phyloP scores from a whole-genome alignment of 768 basidiomycete genomes.

The Postia placenta region DNA sequence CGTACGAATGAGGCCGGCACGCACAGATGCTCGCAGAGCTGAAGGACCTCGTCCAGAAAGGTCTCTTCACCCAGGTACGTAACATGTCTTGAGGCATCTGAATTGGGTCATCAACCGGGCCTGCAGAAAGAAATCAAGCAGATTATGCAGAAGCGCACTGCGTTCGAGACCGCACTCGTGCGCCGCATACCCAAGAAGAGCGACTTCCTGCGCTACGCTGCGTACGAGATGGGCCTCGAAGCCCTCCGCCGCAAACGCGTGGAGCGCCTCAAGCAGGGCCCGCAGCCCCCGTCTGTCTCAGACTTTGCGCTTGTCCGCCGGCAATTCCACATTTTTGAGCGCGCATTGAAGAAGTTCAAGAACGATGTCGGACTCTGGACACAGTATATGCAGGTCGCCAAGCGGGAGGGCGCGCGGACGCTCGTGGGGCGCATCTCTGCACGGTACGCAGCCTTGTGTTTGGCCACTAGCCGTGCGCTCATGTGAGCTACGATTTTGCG shows the following conservation, averaged over 20 bases:
- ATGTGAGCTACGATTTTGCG: neutral
- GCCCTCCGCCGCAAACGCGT: constrained; percentile 70
- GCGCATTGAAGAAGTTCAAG: constrained; percentile 85
- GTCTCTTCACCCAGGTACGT: constrained; percentile 73
- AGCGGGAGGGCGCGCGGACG: constrained; percentile 70
- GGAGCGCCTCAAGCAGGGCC: constrained; percentile 46
- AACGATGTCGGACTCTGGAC: constrained; percentile 83
- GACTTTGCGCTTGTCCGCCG: constrained; percentile 81
- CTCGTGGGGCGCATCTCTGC: constrained; percentile 80
- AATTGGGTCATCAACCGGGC: neutral
- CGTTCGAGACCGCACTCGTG: constrained; percentile 78
- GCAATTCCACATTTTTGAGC: constrained; percentile 87
- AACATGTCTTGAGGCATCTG: neutral
- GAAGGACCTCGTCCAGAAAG: constrained; percentile 83
- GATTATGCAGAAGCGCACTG: constrained; percentile 80
- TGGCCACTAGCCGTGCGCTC: neutral
- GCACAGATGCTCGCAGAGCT: constrained; percentile 93
- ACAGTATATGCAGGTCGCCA: constrained; percentile 82
- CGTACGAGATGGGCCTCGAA: constrained; percentile 88
- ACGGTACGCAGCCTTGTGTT: constrained; percentile 40
- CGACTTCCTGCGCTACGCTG: constrained; percentile 87
- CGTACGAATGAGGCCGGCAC: no score
- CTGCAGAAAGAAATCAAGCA: constrained; percentile 70
- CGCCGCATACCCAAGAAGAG: constrained; percentile 79
- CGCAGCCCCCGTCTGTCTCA: constrained; percentile 58